These are phyloP conservation scores for Calophaca sinica DNA, from an alignment of 306 rosid genomes.

Conservation along the genomic window DNA sequence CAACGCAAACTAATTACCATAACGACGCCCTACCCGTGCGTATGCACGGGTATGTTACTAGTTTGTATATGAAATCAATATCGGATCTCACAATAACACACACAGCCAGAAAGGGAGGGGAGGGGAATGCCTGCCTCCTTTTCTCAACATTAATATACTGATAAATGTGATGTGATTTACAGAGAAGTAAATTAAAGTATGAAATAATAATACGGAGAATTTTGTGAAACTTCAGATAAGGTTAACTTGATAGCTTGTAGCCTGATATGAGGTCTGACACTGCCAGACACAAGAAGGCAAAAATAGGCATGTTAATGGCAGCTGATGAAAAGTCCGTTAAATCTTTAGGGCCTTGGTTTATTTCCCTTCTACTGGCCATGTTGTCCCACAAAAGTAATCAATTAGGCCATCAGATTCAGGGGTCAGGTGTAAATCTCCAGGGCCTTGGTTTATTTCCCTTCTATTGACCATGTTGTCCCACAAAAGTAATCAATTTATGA, in stretches of 20 bases:
- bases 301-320: constrained; percentile 61
- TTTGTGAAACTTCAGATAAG: constrained; percentile 50
- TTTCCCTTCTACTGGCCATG: no score
- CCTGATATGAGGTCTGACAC: no score
- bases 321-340: constrained; percentile 66
- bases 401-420: no score
- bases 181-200: constrained; percentile 17
- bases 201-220: constrained; percentile 7
- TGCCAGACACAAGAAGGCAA: neutral
- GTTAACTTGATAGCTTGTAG: constrained; percentile 34
- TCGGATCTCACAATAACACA: constrained; percentile 3
- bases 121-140: constrained; percentile 3
- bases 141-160: constrained; percentile 43
- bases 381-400: no score
- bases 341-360: no score
- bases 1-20: no score
- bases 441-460: no score
- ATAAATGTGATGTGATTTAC: neutral
- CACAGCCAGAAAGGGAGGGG: neutral
- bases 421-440: no score
- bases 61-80: neutral
- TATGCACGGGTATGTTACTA: no score
- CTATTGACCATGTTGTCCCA: no score
- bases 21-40: no score
- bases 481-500: no score